Evolutionary conservation across 1,284 basidiomycete genomes (phyloP).

Genomic region (Golubevia sp.): DNA sequence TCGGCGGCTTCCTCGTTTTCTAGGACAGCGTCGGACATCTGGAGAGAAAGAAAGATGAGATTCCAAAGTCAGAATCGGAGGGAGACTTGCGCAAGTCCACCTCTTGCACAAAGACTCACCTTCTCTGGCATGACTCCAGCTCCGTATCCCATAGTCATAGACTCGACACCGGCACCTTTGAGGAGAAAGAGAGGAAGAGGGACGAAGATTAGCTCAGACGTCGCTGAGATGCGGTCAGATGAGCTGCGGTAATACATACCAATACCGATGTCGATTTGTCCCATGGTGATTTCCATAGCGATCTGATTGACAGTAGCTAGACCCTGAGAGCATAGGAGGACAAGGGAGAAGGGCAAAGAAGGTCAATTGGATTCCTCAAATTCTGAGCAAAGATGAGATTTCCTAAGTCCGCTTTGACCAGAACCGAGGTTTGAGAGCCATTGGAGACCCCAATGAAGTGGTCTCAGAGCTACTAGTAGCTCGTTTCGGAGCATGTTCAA

Average conservation of each 20-base stretch:
- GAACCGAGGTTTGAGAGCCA: no score
- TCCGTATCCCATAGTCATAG: slow-evolving; percentile 87
- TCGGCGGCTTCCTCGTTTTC: slow-evolving; percentile 80
- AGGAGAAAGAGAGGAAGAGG: slow-evolving; percentile 10
- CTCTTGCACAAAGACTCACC: no score
- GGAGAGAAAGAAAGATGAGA: no score
- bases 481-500: no score
- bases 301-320: slow-evolving; percentile 86
- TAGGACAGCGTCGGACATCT: slow-evolving; percentile 79
- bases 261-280: slow-evolving; percentile 91
- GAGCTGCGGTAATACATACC: slow-evolving; percentile 65
- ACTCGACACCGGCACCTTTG: slow-evolving; percentile 88
- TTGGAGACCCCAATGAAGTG: no score
- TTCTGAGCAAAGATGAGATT: no score
- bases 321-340: slow-evolving; percentile 76
- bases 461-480: no score
- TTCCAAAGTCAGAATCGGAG: no score
- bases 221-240: no score
- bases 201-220: slow-evolving; percentile 5
- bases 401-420: no score
- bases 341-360: background rate
- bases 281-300: slow-evolving; percentile 79
- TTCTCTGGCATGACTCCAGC: slow-evolving; percentile 73
- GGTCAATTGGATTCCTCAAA: background rate
- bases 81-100: no score